phyloP scores from a whole-genome alignment of 2,329 filamentous ascomycete species.

The Colletotrichum spaethianum region DNA sequence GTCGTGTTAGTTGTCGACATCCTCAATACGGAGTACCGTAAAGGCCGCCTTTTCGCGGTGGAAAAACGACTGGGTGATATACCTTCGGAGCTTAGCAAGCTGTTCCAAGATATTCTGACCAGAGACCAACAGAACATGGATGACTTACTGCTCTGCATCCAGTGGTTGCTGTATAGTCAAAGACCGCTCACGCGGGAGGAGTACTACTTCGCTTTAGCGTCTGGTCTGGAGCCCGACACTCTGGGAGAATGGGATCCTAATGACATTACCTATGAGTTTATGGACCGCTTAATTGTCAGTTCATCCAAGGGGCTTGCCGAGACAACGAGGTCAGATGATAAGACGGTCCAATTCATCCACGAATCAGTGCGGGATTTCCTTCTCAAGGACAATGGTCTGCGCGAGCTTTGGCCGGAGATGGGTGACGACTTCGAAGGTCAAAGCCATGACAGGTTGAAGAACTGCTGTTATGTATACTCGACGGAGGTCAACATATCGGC shows the following conservation, averaged over 20 bases:
- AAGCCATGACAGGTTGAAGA: background rate
- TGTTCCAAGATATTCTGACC: conserved; percentile 64
- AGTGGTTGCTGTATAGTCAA: conserved; percentile 64
- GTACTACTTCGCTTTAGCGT: conserved; percentile 52
- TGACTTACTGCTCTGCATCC: conserved; percentile 58
- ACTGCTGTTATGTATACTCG: conserved; percentile 4
- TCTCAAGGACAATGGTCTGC: conserved; percentile 36
- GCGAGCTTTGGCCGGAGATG: background rate
- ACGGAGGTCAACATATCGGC: background rate
- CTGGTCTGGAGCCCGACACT: conserved; percentile 42
- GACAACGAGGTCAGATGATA: conserved; percentile 47
- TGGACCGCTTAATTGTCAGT: conserved; percentile 49
- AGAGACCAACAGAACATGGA: conserved; percentile 58
- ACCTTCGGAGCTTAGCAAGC: conserved; percentile 53
- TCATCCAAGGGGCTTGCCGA: conserved; percentile 64
- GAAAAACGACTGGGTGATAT: conserved; percentile 43
- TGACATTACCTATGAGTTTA: conserved; percentile 43
- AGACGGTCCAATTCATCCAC: conserved; percentile 63
- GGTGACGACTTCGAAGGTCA: background rate
- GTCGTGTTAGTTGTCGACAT: conserved; percentile 56
- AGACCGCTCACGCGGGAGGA: conserved; percentile 57
- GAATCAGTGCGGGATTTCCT: conserved; percentile 61
- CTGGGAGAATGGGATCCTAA: conserved; percentile 44
- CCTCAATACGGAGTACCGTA: conserved; percentile 51
- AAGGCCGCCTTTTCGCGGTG: conserved; percentile 40